Base-by-base conservation (phyloP, 257 asterid species). In the Solanum dulcamara region DNA sequence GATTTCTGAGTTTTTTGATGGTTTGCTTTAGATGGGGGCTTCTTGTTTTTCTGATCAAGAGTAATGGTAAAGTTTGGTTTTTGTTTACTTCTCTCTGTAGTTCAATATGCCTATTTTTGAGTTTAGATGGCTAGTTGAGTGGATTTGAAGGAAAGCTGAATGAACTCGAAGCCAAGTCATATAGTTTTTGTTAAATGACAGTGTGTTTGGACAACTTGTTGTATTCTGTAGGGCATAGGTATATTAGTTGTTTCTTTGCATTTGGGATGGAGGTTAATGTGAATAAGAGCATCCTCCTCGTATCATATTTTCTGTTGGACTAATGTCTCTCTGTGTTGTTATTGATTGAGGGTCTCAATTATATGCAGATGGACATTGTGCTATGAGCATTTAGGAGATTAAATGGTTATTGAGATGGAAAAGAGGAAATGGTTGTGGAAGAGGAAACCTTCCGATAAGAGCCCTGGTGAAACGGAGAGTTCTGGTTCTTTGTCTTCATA, bases 381-480 rank as follows among this genome's bases (percentile, higher is more conserved):
- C 22, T 28, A 71, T 88, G 89, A 84, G 71, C 35, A 62, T 2
- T 17, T 81, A 57, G 70, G 81, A 26, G 82, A 84, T 85, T 84
- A 83, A 79, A 71, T 80, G 83, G 44, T 40, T 40, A 30, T 66
- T 66, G 86, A 67, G 86, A 92, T 92, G 98, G 97, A 94, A 48
- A 92, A 92, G 87, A 89, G 94, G 89, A 94, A 94, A 83, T 94
- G 98, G 97, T 87, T 90, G 83, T 94, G 95, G 98, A 94, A 91
- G 89, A 94, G 88, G 88, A 91, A 87, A 86, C 85, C 93, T 82
- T 89, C 94, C 2, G 98, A 93, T 85, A 90, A 92, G 89, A 91
- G 95, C 84, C 91, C 95, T 0, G 96, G 96, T 32, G 96, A 92
- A 86, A 91, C 92, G 55, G 98, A 93, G 80, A 92, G 95, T 89